phyloP scores from a whole-genome alignment of 1,284 basidiomycete genomes.

The Fomitiporia mediterranea region DNA sequence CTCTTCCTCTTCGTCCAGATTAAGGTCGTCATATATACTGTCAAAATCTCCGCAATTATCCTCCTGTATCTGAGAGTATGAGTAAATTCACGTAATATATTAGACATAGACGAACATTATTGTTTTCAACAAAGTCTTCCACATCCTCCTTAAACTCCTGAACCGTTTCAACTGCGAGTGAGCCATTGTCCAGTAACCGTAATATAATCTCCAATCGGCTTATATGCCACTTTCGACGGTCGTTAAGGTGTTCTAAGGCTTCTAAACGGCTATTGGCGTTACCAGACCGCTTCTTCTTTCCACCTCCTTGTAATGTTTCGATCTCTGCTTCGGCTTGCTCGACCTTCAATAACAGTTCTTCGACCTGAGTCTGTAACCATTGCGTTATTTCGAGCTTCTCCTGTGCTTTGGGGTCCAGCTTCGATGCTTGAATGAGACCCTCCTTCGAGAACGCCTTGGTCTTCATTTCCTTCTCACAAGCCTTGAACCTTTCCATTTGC shows the following conservation, averaged over 20 bases:
- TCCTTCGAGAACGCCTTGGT: constrained; percentile 99
- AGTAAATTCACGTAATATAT: constrained; percentile 20
- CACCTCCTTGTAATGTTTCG: constrained; percentile 80
- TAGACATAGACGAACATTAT: constrained; percentile 64
- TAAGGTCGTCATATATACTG: constrained; percentile 97
- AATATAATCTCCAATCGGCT: constrained; percentile 90
- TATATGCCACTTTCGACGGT: constrained; percentile 95
- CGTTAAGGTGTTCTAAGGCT: constrained; percentile 87
- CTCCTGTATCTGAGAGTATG: constrained; percentile 50
- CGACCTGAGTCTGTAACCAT: constrained; percentile 86
- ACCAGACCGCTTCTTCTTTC: constrained; percentile 80
- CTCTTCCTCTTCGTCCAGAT: constrained; percentile 96
- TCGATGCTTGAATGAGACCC: constrained; percentile 90
- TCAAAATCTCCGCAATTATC: constrained; percentile 98
- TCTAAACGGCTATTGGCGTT: constrained; percentile 69
- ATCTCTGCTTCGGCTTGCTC: constrained; percentile 95
- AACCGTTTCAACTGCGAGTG: constrained; percentile 80
- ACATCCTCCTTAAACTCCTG: constrained; percentile 90
- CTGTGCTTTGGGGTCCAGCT: constrained; percentile 95
- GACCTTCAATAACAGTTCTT: constrained; percentile 90
- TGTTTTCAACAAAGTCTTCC: constrained; percentile 94
- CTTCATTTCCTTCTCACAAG: constrained; percentile 99
- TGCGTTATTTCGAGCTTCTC: constrained; percentile 89
- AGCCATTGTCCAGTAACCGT: constrained; percentile 92
- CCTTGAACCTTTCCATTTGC: constrained; percentile 99